Conservation (phyloP, 345 rosid genomes). For the Ricinus communis region DNA sequence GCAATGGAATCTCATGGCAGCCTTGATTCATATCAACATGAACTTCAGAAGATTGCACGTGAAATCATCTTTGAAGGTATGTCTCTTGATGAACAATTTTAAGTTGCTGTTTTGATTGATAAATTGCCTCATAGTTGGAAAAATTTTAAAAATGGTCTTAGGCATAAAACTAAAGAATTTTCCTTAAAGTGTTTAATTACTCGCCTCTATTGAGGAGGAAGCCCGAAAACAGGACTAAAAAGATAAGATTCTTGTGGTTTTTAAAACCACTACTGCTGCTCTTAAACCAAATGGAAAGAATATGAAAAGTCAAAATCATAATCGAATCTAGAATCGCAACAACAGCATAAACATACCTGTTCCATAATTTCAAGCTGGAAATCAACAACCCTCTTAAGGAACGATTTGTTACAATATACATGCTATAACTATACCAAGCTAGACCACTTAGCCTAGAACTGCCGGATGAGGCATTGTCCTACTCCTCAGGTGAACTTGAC, state of each 20-base stretch:
- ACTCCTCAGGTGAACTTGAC: not conserved
- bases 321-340: not conserved
- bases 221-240: not conserved
- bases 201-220: slow-evolving; percentile 3
- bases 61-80: not conserved
- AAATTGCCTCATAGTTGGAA: not conserved
- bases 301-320: not conserved
- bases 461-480: not conserved
- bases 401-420: not conserved
- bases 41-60: not conserved
- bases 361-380: not conserved
- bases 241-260: not conserved
- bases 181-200: not conserved
- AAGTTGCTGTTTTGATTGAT: not conserved
- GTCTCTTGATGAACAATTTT: not conserved
- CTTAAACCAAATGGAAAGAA: not conserved
- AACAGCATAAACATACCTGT: not conserved
- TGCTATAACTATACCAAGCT: not conserved
- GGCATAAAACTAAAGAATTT: slow-evolving; percentile 19
- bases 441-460: not conserved
- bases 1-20: too few species aligned
- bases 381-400: not conserved
- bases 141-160: not conserved
- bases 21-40: too few species aligned
- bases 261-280: not conserved